Percentiles rank a stretch among this genome's conserved stretches.
Conservation (phyloP, 1,139 yeast species). For the Nakaseomyces sp. region DNA sequence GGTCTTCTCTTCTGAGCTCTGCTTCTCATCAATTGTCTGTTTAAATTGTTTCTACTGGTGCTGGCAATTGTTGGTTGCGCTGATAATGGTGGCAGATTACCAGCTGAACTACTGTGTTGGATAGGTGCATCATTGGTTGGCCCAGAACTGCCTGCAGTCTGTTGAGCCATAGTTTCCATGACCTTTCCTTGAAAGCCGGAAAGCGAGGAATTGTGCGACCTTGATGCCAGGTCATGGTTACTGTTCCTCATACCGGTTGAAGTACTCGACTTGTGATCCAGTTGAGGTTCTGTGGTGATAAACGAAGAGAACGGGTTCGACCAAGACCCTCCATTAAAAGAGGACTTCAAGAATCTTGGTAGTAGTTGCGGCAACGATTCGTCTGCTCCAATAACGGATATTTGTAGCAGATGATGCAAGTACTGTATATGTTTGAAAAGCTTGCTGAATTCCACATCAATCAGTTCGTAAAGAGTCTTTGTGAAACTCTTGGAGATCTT, state of each 20-base stretch:
- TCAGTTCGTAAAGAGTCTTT: conserved; percentile 14
- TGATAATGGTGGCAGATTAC: neutral
- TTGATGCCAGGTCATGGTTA: conserved; percentile 4
- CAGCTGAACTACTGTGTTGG: conserved; percentile 3
- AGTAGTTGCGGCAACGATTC: conserved; percentile 51
- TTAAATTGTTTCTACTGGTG: conserved; percentile 6
- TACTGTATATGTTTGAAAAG: conserved; percentile 14
- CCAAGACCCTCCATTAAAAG: conserved; percentile 69
- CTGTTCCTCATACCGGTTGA: neutral
- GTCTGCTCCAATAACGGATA: conserved; percentile 21
- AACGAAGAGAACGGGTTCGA: conserved; percentile 49
- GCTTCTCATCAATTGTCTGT: conserved; percentile 17
- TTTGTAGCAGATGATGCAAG: conserved; percentile 14
- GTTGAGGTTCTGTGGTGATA: conserved; percentile 6
- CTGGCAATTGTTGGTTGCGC: neutral
- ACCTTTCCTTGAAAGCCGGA: conserved; percentile 18
- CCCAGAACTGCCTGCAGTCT: conserved; percentile 16
- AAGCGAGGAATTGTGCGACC: conserved; percentile 5
- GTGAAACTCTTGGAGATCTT: conserved; percentile 5
- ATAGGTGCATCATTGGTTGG: conserved; percentile 3
- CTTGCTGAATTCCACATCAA: conserved; percentile 17
- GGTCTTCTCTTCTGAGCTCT: conserved; percentile 16
- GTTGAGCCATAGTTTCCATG: conserved; percentile 19
- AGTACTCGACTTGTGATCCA: neutral
- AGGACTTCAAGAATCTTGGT: conserved; percentile 57